These are phyloP conservation scores for Aurifilum marmelostoma DNA, from an alignment of 2,329 filamentous ascomycete species.

Conservation along the genomic window DNA sequence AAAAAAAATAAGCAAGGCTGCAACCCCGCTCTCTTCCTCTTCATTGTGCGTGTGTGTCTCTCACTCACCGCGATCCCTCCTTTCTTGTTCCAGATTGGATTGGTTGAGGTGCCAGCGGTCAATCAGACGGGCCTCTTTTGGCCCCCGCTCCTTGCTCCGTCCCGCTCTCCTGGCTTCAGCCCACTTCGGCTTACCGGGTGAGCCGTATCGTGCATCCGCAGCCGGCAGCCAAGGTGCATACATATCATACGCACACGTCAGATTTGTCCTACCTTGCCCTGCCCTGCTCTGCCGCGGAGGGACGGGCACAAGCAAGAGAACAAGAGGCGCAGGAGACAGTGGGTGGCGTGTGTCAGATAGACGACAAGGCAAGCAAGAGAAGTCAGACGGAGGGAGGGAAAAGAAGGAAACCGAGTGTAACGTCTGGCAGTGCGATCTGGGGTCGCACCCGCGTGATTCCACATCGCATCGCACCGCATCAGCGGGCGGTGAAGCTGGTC, in stretches of 20 bases:
- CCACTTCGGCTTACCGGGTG: background rate
- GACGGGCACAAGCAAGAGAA: background rate
- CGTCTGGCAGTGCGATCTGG: background rate
- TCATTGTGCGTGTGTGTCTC: no score
- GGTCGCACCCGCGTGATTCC: background rate
- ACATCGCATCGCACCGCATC: background rate
- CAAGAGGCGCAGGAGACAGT: background rate
- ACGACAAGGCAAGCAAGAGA: background rate
- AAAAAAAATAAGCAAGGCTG: background rate
- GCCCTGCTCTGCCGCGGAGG: background rate
- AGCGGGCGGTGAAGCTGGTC: conserved; percentile 1
- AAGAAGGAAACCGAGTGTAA: background rate
- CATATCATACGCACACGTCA: background rate
- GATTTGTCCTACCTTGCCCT: no score
- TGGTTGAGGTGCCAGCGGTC: background rate
- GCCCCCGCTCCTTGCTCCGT: background rate
- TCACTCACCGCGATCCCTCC: background rate
- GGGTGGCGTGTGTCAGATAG: background rate
- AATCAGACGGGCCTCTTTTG: background rate
- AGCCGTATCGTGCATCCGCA: background rate
- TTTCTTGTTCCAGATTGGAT: background rate
- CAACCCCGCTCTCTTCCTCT: background rate
- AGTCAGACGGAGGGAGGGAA: background rate
- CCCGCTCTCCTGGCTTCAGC: background rate
- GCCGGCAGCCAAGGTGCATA: background rate